Conservation (phyloP, 441 rosid genomes). For the Corymbia calophylla region DNA sequence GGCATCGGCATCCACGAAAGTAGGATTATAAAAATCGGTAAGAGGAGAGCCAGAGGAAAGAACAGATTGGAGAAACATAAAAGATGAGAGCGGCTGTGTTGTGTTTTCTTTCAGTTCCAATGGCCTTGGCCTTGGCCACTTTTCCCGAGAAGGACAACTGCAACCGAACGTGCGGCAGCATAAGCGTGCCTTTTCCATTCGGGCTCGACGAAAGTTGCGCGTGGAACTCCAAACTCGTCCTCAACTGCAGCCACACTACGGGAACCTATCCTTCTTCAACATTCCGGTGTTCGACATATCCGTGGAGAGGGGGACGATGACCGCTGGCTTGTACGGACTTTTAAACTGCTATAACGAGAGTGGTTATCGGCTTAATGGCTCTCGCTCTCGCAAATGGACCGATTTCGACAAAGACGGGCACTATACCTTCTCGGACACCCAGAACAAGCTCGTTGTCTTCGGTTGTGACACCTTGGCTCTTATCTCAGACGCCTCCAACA, state of each 20-base stretch:
- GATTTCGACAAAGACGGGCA: fast-evolving
- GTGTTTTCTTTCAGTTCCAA: background rate
- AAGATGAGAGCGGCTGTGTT: background rate
- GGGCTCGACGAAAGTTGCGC: background rate
- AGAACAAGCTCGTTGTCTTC: background rate
- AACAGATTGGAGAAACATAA: background rate
- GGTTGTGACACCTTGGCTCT: background rate
- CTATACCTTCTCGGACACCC: background rate
- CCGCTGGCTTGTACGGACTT: fast-evolving
- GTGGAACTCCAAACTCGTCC: fast-evolving
- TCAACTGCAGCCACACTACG: fast-evolving
- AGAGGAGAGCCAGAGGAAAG: background rate
- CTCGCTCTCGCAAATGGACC: fast-evolving
- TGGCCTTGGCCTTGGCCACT: background rate
- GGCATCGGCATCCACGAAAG: background rate
- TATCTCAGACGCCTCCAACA: fast-evolving
- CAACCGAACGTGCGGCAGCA: background rate
- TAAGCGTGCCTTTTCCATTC: background rate
- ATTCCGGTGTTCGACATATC: background rate
- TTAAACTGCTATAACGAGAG: background rate
- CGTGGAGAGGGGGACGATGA: background rate
- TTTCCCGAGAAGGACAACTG: background rate
- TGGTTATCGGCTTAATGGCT: fast-evolving
- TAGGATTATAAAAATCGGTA: background rate
- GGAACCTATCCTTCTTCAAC: fast-evolving